Base-by-base conservation (phyloP, 495 filamentous ascomycete species). In the Trichoderma virens region DNA sequence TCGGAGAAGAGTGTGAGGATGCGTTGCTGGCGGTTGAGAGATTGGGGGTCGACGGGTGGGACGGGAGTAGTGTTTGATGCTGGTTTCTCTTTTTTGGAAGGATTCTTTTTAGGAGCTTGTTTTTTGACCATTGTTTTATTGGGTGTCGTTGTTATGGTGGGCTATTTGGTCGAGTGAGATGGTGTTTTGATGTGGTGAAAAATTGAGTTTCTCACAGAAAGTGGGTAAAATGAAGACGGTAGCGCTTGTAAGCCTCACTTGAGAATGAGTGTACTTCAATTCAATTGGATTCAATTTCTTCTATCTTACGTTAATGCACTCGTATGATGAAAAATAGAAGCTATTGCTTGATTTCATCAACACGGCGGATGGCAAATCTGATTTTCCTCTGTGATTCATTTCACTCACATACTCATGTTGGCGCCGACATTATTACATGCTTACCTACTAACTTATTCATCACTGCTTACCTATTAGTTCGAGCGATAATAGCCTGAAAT, bases 21-120 rank as follows among this genome's bases (percentile, higher is more conserved):
- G 23, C 80, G 76, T 69, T 96, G 92, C 66, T 94, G 89, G 4
- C 90, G 73, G 39, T 81, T 66, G 9, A 34, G 30, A 16, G 39
- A 18, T 61, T 60, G 60, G 65, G 27, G 14, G 13, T 16, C 51
- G 25, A 56, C 59, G 45, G 41, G 90, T 87, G 78, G 92, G 71
- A 90, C 89, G 76, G 90, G 89, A 76, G 90, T 86, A 75, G 90
- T 89, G 73, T 92, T 92, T 76, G 90, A 92, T 59, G 90, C 89
- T 83, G 62, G 27, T n/a, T 8, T 72, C 90, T 88, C 87, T 89
- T 93, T 16, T 34, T 31, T 25, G 41, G 45, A 25, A 2, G 51
- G 64, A 18, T 11, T 39, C n/a, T n/a, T 60, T 39, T 60, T 47
- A 0, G 60, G 60, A 2, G 6, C 8, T 31, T 60, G 30, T 35